phyloP scores from a whole-genome alignment of 495 filamentous ascomycete genomes.

The Neurospora tetraspora region DNA sequence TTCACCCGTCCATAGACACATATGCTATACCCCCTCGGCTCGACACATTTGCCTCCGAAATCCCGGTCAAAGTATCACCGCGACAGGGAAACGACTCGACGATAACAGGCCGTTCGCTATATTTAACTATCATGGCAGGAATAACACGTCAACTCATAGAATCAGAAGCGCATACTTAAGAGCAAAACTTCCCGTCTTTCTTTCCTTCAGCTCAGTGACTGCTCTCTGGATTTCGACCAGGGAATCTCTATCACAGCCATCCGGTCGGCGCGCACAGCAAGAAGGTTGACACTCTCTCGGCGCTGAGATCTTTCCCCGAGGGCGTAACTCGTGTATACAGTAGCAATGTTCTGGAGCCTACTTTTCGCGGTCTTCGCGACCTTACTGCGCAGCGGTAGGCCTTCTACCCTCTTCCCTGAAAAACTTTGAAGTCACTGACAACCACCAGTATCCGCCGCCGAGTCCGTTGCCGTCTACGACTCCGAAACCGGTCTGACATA shows the following conservation, averaged over 20 bases:
- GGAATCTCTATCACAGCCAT: not conserved
- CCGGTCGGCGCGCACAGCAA: not conserved
- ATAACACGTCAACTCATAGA: not conserved
- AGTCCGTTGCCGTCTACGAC: slow-evolving; percentile 27
- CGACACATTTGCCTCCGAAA: not conserved
- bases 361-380: slow-evolving; percentile 15
- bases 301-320: not conserved
- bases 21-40: not conserved
- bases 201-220: not conserved
- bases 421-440: slow-evolving; percentile 2
- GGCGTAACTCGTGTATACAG: not conserved
- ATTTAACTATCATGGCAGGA: not conserved
- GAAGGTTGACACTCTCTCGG: not conserved
- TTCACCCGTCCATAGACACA: not conserved
- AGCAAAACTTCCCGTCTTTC: not conserved
- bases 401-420: not conserved
- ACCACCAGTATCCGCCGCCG: slow-evolving; percentile 10
- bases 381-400: slow-evolving; percentile 4
- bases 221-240: not conserved
- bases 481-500: slow-evolving; percentile 42
- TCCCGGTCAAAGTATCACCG: not conserved
- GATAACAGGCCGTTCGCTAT: not conserved
- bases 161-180: not conserved
- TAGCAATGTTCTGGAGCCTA: slow-evolving; percentile 14
- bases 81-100: not conserved